Base-by-base conservation (phyloP, 345 rosid genomes). In the Trapa incisa region DNA sequence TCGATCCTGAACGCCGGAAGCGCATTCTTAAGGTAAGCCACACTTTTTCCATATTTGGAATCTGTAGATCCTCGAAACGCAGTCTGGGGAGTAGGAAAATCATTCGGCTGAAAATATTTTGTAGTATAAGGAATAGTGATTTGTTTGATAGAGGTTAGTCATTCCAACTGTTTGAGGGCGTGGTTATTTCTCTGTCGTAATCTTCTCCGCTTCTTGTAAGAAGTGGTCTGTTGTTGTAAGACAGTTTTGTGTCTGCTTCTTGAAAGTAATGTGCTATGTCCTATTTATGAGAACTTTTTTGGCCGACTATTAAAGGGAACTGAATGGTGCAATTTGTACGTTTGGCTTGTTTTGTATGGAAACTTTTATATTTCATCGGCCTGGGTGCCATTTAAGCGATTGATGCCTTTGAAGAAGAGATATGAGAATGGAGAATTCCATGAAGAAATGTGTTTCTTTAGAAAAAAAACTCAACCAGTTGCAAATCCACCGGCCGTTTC, bases 11-110 rank as follows among this genome's bases (percentile, higher is more conserved):
- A 2, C 70, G 68, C 36, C 84, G 91, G 71, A 82, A 69, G 38
- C 86, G 68, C 77, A 52, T 88, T 67, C 89, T 93, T 67, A 85
- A 87, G 89, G 96, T 89, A 68, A 39, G 41, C 15, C 35, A 1
- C 64, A 50, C 9, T 52, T 1, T 29, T 64, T 71, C 58, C 29
- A 29, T 22, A 39, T 38, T 42, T 39, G 29, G 29, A 22, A 22
- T 22, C 29, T 22, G 29, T 37, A 41, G 61, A 65, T 11, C 35
- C n/a, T 13, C n/a, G 16, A 13, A 2, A 2, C 54, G 54, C 54
- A 50, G 0, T 10, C 54, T 13, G 5, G 54, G 5, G 3, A 3
- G 17, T 50, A 5, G 54, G 54, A 16, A 50, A 50, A 16, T 50
- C n/a, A 16, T 16, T 50, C 12, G 54, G 54, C 22, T 13, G 54